These are phyloP conservation scores for Phoma sp. DNA, from an alignment of 2,329 filamentous ascomycete genomes.

Conservation along the genomic window DNA sequence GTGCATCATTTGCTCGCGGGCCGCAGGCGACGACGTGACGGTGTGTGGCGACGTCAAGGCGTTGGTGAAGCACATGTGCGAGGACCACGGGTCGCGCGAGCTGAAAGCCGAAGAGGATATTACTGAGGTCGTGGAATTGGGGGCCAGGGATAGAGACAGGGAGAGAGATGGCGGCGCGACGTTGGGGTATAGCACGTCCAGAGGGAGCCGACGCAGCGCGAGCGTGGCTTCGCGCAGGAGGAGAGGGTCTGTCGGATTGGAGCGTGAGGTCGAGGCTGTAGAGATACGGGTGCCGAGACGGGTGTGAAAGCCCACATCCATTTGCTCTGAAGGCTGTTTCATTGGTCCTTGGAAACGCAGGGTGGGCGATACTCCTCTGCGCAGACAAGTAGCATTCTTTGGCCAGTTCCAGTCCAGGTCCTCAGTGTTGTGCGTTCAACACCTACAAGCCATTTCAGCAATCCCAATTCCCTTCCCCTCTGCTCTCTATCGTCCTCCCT, in stretches of 20 bases:
- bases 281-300: conserved; percentile 27
- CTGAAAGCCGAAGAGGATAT: conserved; percentile 43
- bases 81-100: conserved; percentile 39
- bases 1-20: conserved; percentile 42
- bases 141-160: conserved; percentile 21
- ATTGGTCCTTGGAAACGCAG: too few species aligned
- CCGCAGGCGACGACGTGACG: conserved; percentile 31
- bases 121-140: conserved; percentile 37
- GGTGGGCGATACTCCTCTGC: too few species aligned
- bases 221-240: conserved; percentile 32
- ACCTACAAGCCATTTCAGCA: too few species aligned
- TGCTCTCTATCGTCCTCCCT: too few species aligned
- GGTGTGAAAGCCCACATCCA: conserved; percentile 8
- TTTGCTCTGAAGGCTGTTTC: too few species aligned
- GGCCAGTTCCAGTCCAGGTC: too few species aligned
- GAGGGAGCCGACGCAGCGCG: conserved; percentile 33
- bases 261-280: conserved; percentile 36
- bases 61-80: conserved; percentile 43
- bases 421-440: too few species aligned
- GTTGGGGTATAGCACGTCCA: conserved; percentile 22
- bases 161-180: conserved; percentile 28
- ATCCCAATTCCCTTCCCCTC: too few species aligned
- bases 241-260: conserved; percentile 23
- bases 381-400: too few species aligned
- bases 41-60: conserved; percentile 47